Percentiles rank a stretch among this genome's conserved stretches.
Conservation (phyloP, 345 rosid genomes). For the Dipteronia sinensis region DNA sequence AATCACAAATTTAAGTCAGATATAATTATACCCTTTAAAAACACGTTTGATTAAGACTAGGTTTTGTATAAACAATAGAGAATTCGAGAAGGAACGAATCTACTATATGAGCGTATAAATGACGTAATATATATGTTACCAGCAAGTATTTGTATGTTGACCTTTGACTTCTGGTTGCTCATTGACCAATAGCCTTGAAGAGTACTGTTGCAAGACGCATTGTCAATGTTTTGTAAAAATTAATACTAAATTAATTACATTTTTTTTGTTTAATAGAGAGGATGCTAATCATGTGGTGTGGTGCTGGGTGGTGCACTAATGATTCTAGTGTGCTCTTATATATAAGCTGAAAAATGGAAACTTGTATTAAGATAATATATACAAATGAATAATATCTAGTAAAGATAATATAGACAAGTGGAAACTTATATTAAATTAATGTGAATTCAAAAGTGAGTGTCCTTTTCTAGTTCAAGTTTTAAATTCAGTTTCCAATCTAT, state of each 20-base stretch:
- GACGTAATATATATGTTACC: not conserved
- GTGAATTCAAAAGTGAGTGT: not conserved
- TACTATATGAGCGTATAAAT: too few species aligned
- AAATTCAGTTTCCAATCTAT: conserved; percentile 1
- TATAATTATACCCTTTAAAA: too few species aligned
- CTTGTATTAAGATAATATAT: too few species aligned
- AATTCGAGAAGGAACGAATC: too few species aligned
- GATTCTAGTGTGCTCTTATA: not conserved
- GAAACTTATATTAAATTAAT: not conserved
- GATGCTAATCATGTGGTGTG: conserved; percentile 6
- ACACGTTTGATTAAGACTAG: too few species aligned
- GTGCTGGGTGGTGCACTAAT: conserved; percentile 17
- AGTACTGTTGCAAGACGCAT: not conserved
- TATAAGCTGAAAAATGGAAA: too few species aligned
- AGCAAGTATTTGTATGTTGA: too few species aligned
- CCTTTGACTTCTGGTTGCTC: conserved; percentile 8
- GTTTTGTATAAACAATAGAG: too few species aligned
- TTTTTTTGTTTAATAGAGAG: too few species aligned
- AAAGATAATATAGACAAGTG: conserved; percentile 12
- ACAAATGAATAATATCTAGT: not conserved
- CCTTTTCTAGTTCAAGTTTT: not conserved
- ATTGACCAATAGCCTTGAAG: not conserved
- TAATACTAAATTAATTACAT: not conserved
- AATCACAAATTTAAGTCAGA: too few species aligned
- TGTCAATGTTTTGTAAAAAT: not conserved